Percentiles rank a stretch among this genome's conserved stretches.
Evolutionary conservation across 306 rosid genomes (phyloP).

Genomic region (Citrullus amarus): DNA sequence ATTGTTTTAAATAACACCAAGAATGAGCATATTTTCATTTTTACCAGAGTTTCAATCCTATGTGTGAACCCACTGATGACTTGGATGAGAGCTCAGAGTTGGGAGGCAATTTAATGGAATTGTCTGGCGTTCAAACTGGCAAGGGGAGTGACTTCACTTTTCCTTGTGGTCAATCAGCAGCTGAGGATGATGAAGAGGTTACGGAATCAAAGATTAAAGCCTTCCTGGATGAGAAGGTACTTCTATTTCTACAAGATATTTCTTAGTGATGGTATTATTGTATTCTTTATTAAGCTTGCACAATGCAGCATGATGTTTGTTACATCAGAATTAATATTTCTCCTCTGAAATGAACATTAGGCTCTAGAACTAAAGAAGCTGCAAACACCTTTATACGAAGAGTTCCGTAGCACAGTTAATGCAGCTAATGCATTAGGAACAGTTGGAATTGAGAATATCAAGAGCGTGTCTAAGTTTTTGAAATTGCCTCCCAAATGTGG

Average conservation of each 20-base stretch:
- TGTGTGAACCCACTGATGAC: conserved; percentile 62
- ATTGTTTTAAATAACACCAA: not conserved
- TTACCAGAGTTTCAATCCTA: conserved; percentile 72
- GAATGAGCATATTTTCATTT: conserved; percentile 11
- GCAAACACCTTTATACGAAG: conserved; percentile 78
- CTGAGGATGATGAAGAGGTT: conserved; percentile 83
- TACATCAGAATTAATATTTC: not conserved
- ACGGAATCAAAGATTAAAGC: conserved; percentile 78
- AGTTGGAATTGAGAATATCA: conserved; percentile 25
- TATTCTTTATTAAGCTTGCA: conserved; percentile 2
- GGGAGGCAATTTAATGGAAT: conserved; percentile 31
- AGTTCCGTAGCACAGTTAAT: conserved; percentile 49
- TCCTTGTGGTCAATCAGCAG: conserved; percentile 42
- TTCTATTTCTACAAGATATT: not conserved
- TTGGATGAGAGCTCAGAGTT: conserved; percentile 39
- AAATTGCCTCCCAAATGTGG: conserved; percentile 45
- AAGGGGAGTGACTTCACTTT: conserved; percentile 34
- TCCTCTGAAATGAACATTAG: conserved; percentile 25
- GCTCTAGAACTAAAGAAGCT: conserved; percentile 77
- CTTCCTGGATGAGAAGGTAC: conserved; percentile 79
- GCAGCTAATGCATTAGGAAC: conserved; percentile 32
- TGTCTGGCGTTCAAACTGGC: conserved; percentile 30
- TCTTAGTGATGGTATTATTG: conserved; percentile 4
- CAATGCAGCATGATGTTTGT: not conserved
- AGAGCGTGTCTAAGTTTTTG: conserved; percentile 27